Conservation (phyloP, 73 alveolate species). For the Blepharisma stoltei region DNA sequence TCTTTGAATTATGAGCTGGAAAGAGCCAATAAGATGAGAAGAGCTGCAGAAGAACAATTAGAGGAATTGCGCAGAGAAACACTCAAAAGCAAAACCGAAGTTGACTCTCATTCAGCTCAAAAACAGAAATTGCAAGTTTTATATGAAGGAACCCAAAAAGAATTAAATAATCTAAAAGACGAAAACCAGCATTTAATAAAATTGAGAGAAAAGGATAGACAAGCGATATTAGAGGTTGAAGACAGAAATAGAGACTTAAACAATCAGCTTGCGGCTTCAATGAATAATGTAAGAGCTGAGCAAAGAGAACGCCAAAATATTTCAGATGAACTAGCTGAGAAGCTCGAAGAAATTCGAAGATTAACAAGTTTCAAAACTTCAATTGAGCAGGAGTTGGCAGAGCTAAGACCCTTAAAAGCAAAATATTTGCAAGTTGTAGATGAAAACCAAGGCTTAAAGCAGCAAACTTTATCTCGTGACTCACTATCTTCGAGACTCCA, state of each 20-base stretch:
- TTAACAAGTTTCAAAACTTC: constrained; percentile 28
- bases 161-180: constrained; percentile 1
- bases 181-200: constrained; percentile 36
- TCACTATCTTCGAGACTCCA: not conserved
- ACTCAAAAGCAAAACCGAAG: constrained; percentile 33
- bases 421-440: constrained; percentile 24
- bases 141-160: constrained; percentile 23
- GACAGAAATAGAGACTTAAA: constrained; percentile 38
- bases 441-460: not conserved
- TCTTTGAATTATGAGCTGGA: constrained; percentile 34
- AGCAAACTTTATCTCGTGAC: not conserved
- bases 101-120: constrained; percentile 11
- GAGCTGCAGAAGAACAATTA: constrained; percentile 30
- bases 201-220: constrained; percentile 26
- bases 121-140: constrained; percentile 32
- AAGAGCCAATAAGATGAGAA: constrained; percentile 30
- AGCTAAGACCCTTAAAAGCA: constrained; percentile 46
- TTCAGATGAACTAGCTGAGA: constrained; percentile 42
- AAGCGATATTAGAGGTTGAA: constrained; percentile 41
- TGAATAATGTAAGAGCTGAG: constrained; percentile 33
- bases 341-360: constrained; percentile 26
- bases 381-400: constrained; percentile 42
- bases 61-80: constrained; percentile 33
- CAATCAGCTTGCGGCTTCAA: constrained; percentile 33
- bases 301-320: constrained; percentile 43